Base-by-base conservation (phyloP, 2,329 filamentous ascomycete species). In the Calonectria ilicicola region DNA sequence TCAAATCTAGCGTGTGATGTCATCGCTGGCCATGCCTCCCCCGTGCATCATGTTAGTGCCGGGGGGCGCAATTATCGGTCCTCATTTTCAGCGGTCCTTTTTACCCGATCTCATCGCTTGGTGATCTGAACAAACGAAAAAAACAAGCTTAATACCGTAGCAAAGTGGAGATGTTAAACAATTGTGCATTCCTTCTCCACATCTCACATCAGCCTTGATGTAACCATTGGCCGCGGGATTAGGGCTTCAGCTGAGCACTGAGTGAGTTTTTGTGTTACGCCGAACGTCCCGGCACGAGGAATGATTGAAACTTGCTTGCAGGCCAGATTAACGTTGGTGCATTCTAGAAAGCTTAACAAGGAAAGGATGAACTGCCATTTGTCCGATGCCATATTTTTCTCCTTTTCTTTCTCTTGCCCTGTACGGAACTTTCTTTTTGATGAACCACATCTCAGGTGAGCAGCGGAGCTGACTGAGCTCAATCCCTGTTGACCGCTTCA, bases 201-300 rank as follows among this genome's bases (percentile, higher is more conserved):
- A 60, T 60, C 53, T 60, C 53, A 60, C 53, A 60, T 60, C 53
- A 60, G 53, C 53, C 53, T 60, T 40, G 53, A 60, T 60, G 53
- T 40, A 60, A 60, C 53, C 53, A n/a, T 40, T 21, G 51, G 53
- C 12, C 53, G 32, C 53, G 53, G 53, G 38, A 26, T 60, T 40
- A 26, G 53, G 53, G 53, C 53, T 60, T 60, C 53, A 60, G 53
- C 53, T 60, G 32, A 26, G 53, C 32, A 19, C 27, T 53, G 23
- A 19, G 27, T 21, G 14, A 14, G 46, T 21, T n/a, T n/a, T 15
- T 40, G n/a, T 47, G 32, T 40, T 40, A 38, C 23, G 17, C n/a
- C 21, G 32, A 40, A 38, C 38, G 21, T 40, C 32, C 38, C 53
- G 53, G 35, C 14, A 40, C 15, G n/a, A 27, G 23, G 15, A 12